Evolutionary conservation across 2,329 filamentous ascomycete genomes (phyloP).

Genomic region (Zymoseptoria tritici): DNA sequence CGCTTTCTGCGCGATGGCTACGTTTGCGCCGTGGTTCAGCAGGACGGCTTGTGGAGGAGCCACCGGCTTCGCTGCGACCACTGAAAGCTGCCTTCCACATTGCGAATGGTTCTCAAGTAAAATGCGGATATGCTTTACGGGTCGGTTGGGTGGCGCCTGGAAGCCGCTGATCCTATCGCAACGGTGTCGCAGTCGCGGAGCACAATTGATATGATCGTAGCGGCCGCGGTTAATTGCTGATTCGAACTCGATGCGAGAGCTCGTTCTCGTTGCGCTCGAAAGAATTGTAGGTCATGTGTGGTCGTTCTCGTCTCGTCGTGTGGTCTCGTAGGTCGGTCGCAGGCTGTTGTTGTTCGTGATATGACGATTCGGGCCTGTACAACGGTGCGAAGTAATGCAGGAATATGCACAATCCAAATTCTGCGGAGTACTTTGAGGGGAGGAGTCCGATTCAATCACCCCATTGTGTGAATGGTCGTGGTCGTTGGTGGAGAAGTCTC

Average conservation of each 20-base stretch:
- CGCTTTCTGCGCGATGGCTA: conserved; percentile 18
- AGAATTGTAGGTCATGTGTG: neutral
- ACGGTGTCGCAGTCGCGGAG: neutral
- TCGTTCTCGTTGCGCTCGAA: neutral
- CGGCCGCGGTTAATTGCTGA: neutral
- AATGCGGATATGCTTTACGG: neutral
- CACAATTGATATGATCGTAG: neutral
- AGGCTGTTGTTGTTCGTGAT: neutral
- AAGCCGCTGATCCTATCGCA: neutral
- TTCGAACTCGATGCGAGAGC: neutral
- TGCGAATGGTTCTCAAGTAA: neutral
- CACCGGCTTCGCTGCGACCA: conserved; percentile 27
- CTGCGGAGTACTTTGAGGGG: neutral
- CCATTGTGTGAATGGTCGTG: neutral
- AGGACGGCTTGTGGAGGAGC: conserved; percentile 5
- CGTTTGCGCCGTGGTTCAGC: conserved; percentile 19
- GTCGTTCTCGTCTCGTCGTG: neutral
- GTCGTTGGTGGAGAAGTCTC: neutral
- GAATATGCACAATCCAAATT: neutral
- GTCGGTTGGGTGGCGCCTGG: neutral
- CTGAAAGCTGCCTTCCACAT: conserved; percentile 32
- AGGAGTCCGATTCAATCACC: neutral
- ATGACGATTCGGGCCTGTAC: neutral
- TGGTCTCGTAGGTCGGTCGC: neutral
- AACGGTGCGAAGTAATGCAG: neutral